phyloP scores from a whole-genome alignment of 345 rosid genomes.

The Gossypium australe region DNA sequence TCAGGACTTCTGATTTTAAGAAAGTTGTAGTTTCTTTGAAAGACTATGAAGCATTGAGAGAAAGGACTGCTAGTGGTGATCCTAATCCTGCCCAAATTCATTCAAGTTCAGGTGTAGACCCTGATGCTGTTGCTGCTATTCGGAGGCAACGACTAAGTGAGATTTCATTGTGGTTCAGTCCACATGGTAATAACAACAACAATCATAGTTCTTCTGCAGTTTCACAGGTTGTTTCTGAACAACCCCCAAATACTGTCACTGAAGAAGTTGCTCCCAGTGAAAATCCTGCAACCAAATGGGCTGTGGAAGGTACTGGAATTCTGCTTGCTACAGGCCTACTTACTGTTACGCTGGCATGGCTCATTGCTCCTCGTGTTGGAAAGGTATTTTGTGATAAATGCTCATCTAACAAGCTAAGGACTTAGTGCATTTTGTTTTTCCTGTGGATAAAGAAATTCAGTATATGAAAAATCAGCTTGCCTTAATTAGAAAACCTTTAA shows the following conservation, averaged over 20 bases:
- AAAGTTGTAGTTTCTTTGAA: conserved; percentile 62
- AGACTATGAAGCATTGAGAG: conserved; percentile 69
- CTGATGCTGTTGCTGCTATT: conserved; percentile 76
- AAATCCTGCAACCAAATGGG: conserved; percentile 85
- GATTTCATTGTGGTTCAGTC: conserved; percentile 77
- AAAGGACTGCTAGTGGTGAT: conserved; percentile 63
- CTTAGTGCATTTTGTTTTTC: not conserved
- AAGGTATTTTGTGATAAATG: conserved; percentile 44
- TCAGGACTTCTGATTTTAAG: conserved; percentile 53
- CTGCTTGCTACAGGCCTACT: conserved; percentile 88
- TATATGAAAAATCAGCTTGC: not conserved
- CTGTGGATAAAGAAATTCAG: not conserved
- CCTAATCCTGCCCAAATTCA: conserved; percentile 44
- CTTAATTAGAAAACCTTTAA: not conserved
- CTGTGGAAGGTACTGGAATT: conserved; percentile 93
- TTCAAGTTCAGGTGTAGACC: conserved; percentile 48
- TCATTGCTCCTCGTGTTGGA: conserved; percentile 96
- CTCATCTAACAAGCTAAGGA: not conserved
- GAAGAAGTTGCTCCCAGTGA: conserved; percentile 51
- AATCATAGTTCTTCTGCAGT: conserved; percentile 34
- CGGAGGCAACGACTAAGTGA: conserved; percentile 82
- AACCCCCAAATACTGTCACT: conserved; percentile 40
- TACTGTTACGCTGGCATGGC: conserved; percentile 91
- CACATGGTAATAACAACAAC: conserved; percentile 36
- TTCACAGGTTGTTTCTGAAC: conserved; percentile 65